Percentiles rank a stretch among this genome's conserved stretches.
Conservation (phyloP, 768 basidiomycete species). For the Psilocybe cubensis region DNA sequence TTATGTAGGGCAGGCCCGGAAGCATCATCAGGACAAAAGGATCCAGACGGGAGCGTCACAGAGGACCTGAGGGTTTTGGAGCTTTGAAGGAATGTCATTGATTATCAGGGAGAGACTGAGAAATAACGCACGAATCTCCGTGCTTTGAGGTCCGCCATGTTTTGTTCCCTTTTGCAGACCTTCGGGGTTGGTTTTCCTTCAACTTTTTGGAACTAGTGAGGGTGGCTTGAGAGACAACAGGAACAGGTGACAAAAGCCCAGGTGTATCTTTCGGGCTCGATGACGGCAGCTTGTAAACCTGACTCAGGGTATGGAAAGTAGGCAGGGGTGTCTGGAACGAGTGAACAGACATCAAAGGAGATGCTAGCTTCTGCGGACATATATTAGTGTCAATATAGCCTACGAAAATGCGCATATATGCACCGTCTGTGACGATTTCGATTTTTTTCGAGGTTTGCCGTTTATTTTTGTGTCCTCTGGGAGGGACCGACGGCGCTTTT, state of each 20-base stretch:
- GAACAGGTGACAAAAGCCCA: conserved; percentile 18
- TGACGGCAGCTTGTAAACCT: conserved; percentile 23
- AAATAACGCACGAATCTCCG: conserved; percentile 5
- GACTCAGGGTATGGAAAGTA: conserved; percentile 17
- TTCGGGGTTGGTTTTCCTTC: conserved; percentile 8
- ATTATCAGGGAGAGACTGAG: background rate
- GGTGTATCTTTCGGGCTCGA: conserved; percentile 19
- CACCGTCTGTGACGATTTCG: background rate
- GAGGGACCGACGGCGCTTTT: background rate
- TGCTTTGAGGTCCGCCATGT: background rate
- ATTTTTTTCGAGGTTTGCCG: background rate
- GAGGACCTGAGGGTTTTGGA: conserved; percentile 7
- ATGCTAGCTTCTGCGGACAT: background rate
- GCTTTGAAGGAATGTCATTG: background rate
- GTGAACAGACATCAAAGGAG: conserved; percentile 4
- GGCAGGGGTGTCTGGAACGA: conserved; percentile 26
- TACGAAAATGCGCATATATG: conserved; percentile 13
- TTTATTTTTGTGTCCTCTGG: background rate
- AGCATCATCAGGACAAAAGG: background rate
- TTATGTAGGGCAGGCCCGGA: background rate
- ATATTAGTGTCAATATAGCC: background rate
- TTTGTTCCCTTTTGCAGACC: background rate
- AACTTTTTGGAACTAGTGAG: background rate
- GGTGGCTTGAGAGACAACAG: background rate
- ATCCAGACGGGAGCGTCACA: background rate